Percentiles rank a stretch among this genome's conserved stretches.
Conservation (phyloP, 169 alveolate species). For the Cryptosporidium sp. region DNA sequence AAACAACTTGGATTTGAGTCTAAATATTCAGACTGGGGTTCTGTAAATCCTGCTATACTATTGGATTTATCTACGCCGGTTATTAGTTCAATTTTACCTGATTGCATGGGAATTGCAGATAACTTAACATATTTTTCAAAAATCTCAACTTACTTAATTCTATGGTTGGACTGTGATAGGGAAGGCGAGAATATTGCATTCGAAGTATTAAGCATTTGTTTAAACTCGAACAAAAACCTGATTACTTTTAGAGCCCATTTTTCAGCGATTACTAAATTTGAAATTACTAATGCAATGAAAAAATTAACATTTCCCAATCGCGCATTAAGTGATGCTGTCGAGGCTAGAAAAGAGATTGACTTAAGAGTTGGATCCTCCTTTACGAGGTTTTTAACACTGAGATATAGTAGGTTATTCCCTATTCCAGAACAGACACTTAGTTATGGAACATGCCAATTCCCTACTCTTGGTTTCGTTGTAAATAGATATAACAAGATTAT, state of each 20-base stretch:
- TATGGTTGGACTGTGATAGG: slow-evolving; percentile 97
- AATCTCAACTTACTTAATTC: slow-evolving; percentile 72
- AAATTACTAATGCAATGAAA: slow-evolving; percentile 87
- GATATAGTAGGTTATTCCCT: slow-evolving; percentile 78
- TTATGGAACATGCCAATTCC: slow-evolving; percentile 99
- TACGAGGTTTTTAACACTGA: slow-evolving; percentile 91
- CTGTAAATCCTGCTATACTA: slow-evolving; percentile 78
- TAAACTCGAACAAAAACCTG: slow-evolving; percentile 79
- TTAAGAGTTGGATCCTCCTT: slow-evolving; percentile 95
- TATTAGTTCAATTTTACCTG: slow-evolving; percentile 82
- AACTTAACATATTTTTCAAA: slow-evolving; percentile 80
- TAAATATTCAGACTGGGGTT: slow-evolving; percentile 83
- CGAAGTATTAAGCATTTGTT: slow-evolving; percentile 90
- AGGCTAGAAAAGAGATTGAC: slow-evolving; percentile 93
- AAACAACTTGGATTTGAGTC: slow-evolving; percentile 81
- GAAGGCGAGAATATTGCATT: slow-evolving; percentile 97
- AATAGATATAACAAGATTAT: slow-evolving; percentile 89
- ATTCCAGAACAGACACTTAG: slow-evolving; percentile 81
- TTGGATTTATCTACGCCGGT: slow-evolving; percentile 80
- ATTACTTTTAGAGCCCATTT: slow-evolving; percentile 90
- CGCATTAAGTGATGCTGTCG: slow-evolving; percentile 91
- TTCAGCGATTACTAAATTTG: slow-evolving; percentile 92
- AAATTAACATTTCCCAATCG: slow-evolving; percentile 88
- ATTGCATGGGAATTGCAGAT: slow-evolving; percentile 82
- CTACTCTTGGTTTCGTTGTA: slow-evolving; percentile 99